phyloP scores from a whole-genome alignment of 2,329 filamentous ascomycete genomes.

The Lecanicillium sp. region DNA sequence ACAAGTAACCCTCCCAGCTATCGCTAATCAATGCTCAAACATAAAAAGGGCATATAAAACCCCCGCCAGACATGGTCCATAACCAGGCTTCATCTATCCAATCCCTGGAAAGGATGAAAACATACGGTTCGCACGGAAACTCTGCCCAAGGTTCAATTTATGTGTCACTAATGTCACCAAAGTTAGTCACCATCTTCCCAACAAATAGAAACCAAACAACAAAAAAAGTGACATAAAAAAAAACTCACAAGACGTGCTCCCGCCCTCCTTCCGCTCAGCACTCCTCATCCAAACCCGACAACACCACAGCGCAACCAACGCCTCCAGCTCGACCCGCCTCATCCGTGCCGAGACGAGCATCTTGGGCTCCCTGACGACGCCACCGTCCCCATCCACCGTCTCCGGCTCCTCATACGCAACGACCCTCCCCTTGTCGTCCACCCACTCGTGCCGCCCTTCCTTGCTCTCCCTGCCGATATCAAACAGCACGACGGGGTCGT shows the following conservation, averaged over 20 bases:
- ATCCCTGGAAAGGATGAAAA: too few species aligned
- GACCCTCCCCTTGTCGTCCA: slow-evolving; percentile 8
- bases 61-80: too few species aligned
- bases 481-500: slow-evolving; percentile 13
- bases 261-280: not conserved
- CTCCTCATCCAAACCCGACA: slow-evolving; percentile 2
- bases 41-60: too few species aligned
- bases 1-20: too few species aligned
- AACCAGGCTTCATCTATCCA: too few species aligned
- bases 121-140: too few species aligned
- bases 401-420: slow-evolving; percentile 14
- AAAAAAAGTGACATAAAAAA: not conserved
- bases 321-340: slow-evolving; percentile 12
- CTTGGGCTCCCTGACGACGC: not conserved
- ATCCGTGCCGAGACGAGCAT: slow-evolving; percentile 12
- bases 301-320: slow-evolving; percentile 13
- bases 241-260: not conserved
- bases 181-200: too few species aligned
- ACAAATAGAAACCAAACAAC: too few species aligned
- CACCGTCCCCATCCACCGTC: not conserved
- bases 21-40: too few species aligned
- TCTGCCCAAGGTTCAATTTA: too few species aligned
- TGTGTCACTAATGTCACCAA: too few species aligned
- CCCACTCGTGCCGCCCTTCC: slow-evolving; percentile 15
- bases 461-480: slow-evolving; percentile 11